Percentiles rank a stretch among this genome's conserved stretches.
Conservation (phyloP, 208 protist genomes). For the Wallacemonas collosoma region DNA sequence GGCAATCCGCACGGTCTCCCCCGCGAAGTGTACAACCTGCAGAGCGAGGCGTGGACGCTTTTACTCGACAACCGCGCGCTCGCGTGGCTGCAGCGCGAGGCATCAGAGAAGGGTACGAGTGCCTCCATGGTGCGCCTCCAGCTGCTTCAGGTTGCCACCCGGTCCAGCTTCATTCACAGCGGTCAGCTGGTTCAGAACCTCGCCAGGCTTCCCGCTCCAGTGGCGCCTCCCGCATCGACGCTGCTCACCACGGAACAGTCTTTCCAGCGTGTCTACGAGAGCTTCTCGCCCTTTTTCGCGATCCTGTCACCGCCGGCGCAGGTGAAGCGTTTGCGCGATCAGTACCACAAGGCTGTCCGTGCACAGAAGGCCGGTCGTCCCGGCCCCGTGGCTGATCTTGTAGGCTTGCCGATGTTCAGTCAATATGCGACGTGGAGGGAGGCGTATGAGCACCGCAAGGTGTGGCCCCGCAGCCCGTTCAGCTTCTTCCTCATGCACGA, state of each 20-base stretch:
- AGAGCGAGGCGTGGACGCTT: constrained; percentile 79
- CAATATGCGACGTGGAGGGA: constrained; percentile 87
- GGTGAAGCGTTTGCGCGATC: constrained; percentile 44
- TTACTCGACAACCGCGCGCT: constrained; percentile 87
- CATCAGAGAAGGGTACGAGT: constrained; percentile 53
- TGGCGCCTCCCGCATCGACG: neutral
- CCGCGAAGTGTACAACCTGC: constrained; percentile 49
- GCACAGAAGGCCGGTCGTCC: constrained; percentile 27
- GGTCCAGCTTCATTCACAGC: constrained; percentile 10
- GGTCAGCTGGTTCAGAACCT: neutral
- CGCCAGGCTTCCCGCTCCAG: neutral
- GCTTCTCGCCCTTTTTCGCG: constrained; percentile 85
- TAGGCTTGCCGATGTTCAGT: constrained; percentile 79
- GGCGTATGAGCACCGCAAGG: constrained; percentile 74
- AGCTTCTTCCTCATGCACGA: constrained; percentile 88
- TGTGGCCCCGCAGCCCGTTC: constrained; percentile 68
- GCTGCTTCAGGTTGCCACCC: constrained; percentile 61
- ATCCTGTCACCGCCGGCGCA: constrained; percentile 57
- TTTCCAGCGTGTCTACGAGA: constrained; percentile 60
- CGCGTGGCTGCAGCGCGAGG: constrained; percentile 85
- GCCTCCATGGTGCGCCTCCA: constrained; percentile 67
- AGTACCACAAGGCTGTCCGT: constrained; percentile 33
- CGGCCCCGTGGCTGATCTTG: constrained; percentile 35
- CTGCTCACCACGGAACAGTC: constrained; percentile 42
- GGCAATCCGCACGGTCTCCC: constrained; percentile 47